These are phyloP conservation scores for Simmondsia chinensis DNA, from an alignment of 148 eudicot species.

Conservation along the genomic window DNA sequence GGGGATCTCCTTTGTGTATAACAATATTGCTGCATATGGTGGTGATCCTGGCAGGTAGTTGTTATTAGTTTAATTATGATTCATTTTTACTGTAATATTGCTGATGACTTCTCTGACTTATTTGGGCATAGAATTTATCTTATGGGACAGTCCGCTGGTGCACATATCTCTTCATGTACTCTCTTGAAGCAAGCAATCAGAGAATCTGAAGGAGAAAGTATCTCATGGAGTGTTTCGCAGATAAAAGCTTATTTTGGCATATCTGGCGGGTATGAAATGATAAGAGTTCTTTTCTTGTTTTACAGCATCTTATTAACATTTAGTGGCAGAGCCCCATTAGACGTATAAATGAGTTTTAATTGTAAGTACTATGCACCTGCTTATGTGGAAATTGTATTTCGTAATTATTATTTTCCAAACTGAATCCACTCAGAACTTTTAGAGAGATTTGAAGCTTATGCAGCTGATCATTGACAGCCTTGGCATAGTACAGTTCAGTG, in stretches of 20 bases:
- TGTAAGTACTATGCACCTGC: too few relatives aligned
- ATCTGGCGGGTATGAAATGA: conserved; percentile 79
- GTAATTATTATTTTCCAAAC: too few relatives aligned
- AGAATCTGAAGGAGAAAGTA: conserved; percentile 56
- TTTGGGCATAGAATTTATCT: conserved; percentile 53
- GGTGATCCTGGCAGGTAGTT: conserved; percentile 82
- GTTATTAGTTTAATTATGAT: neutral
- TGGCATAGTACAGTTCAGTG: too few relatives aligned
- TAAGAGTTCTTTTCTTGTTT: neutral
- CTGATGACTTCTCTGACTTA: conserved; percentile 4
- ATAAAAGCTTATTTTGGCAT: conserved; percentile 89
- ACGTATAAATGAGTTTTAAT: neutral
- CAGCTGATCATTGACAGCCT: too few relatives aligned
- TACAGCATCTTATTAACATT: too few relatives aligned
- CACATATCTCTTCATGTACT: conserved; percentile 89
- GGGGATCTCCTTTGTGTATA: conserved; percentile 75
- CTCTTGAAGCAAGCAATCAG: conserved; percentile 67
- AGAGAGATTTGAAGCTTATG: too few relatives aligned
- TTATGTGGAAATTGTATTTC: too few relatives aligned
- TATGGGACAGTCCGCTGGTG: conserved; percentile 98
- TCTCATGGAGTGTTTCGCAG: conserved; percentile 86
- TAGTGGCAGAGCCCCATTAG: neutral
- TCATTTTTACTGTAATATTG: conserved; percentile 1
- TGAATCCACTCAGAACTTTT: too few relatives aligned
- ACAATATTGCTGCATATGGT: conserved; percentile 45